Percentiles rank a stretch among this genome's conserved stretches.
These are phyloP conservation scores for Exophiala dermatitidis DNA, from an alignment of 2,329 filamentous ascomycete species.

Conservation along the genomic window DNA sequence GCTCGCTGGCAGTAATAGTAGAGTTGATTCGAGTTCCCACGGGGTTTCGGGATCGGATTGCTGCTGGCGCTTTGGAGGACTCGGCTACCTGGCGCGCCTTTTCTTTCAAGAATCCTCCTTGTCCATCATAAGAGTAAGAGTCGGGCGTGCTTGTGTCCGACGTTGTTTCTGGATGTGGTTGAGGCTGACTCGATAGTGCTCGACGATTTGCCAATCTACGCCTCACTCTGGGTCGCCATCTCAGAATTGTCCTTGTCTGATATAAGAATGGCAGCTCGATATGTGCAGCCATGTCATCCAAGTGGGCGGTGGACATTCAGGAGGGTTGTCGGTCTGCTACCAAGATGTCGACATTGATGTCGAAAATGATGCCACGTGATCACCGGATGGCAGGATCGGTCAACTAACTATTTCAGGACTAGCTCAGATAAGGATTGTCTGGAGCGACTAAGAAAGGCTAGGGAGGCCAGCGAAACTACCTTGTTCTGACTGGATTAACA, in stretches of 20 bases:
- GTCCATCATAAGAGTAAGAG: neutral
- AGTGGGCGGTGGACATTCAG: neutral
- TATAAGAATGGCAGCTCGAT: slow-evolving; percentile 22
- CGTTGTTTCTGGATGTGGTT: neutral
- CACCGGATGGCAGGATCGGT: neutral
- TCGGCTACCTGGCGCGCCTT: slow-evolving; percentile 6
- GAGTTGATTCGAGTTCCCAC: slow-evolving; percentile 7
- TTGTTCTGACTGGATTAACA: no score
- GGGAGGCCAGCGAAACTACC: no score
- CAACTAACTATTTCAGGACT: neutral
- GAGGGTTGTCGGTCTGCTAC: neutral
- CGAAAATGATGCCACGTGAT: slow-evolving; percentile 7
- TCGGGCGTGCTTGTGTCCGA: neutral
- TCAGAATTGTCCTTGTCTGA: slow-evolving; percentile 21
- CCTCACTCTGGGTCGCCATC: neutral
- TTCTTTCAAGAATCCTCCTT: slow-evolving; percentile 6
- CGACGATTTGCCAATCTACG: no score
- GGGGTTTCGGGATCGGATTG: neutral
- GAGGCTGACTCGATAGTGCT: neutral
- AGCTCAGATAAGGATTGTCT: neutral
- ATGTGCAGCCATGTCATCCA: slow-evolving; percentile 9
- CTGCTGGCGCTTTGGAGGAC: neutral
- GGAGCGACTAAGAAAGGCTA: no score
- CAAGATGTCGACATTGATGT: slow-evolving; percentile 3
- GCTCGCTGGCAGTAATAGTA: slow-evolving; percentile 22